phyloP scores from a whole-genome alignment of 345 rosid species.

The Citrus cavaleriei region DNA sequence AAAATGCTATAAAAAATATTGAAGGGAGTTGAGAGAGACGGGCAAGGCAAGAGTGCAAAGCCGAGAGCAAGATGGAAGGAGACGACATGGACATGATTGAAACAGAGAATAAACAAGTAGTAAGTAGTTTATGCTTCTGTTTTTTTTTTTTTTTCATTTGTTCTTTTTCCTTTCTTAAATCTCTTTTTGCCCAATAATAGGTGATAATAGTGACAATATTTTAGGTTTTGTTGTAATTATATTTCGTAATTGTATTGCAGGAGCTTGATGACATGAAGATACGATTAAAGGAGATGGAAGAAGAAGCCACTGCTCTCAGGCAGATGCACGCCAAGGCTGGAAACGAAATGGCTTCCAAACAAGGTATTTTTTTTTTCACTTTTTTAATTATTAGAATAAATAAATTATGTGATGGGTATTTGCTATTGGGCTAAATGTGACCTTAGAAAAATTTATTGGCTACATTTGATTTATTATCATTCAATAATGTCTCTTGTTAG shows the following conservation, averaged over 20 bases:
- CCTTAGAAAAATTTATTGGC: too few species aligned
- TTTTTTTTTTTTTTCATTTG: not conserved
- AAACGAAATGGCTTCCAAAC: constrained; percentile 47
- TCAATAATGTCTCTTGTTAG: not conserved
- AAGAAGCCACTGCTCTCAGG: constrained; percentile 50
- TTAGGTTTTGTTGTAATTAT: not conserved
- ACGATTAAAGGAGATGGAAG: constrained; percentile 62
- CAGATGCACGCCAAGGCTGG: constrained; percentile 60
- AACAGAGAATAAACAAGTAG: constrained; percentile 31
- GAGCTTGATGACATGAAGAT: constrained; percentile 52
- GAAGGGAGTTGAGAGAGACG: not conserved
- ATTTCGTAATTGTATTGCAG: constrained; percentile 18
- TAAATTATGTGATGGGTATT: not conserved
- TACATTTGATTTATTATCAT: not conserved
- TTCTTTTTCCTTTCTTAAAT: not conserved
- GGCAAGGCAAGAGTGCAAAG: not conserved
- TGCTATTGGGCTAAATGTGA: not conserved
- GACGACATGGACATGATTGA: constrained; percentile 40
- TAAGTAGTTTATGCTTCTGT: not conserved
- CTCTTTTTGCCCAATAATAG: not conserved
- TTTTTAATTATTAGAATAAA: not conserved
- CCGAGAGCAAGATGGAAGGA: constrained; percentile 26
- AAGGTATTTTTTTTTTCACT: constrained; percentile 23
- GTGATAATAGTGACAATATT: not conserved
- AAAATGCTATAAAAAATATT: not conserved